These are phyloP conservation scores for Melanomma pulvis-pyrius DNA, from an alignment of 495 filamentous ascomycete species.

Conservation along the genomic window DNA sequence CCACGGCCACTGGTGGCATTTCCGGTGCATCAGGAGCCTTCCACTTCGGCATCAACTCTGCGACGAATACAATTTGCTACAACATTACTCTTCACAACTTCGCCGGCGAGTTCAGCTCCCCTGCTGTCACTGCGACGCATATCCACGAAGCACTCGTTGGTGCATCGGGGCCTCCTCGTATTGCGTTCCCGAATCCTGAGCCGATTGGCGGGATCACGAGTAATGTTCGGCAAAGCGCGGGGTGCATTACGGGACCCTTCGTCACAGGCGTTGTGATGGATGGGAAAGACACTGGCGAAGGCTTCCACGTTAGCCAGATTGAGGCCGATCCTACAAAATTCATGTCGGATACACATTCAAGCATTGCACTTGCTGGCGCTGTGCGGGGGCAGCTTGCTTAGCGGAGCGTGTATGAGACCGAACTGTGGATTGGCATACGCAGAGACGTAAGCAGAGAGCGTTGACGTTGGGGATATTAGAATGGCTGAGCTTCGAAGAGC, in stretches of 20 bases:
- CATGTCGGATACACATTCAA: slow-evolving; percentile 47
- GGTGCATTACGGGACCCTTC: slow-evolving; percentile 50
- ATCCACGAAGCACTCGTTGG: slow-evolving; percentile 49
- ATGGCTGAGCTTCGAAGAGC: too few relatives aligned
- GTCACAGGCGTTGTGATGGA: slow-evolving; percentile 44
- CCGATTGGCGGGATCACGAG: slow-evolving; percentile 27
- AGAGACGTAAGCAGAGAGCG: not conserved
- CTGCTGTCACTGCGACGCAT: slow-evolving; percentile 49
- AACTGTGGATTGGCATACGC: not conserved
- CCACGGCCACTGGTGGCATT: slow-evolving; percentile 42
- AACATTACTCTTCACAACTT: slow-evolving; percentile 47
- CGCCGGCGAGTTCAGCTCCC: slow-evolving; percentile 44
- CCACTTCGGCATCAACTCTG: slow-evolving; percentile 48
- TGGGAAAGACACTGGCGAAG: slow-evolving; percentile 44
- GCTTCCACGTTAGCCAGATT: slow-evolving; percentile 46
- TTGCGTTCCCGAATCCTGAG: slow-evolving; percentile 51
- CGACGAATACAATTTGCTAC: slow-evolving; percentile 48
- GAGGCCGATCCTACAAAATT: slow-evolving; percentile 46
- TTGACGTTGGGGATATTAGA: not conserved
- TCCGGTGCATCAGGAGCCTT: slow-evolving; percentile 43
- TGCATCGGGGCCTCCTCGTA: slow-evolving; percentile 43
- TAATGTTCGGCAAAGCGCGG: slow-evolving; percentile 40
- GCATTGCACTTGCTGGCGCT: slow-evolving; percentile 43
- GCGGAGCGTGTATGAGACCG: not conserved
- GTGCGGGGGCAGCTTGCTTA: slow-evolving; percentile 44